Evolutionary conservation across 1,284 basidiomycete species (phyloP), one percentile per base, ranked within the genome.

Genomic region (Sphaerobolus stellatus): DNA sequence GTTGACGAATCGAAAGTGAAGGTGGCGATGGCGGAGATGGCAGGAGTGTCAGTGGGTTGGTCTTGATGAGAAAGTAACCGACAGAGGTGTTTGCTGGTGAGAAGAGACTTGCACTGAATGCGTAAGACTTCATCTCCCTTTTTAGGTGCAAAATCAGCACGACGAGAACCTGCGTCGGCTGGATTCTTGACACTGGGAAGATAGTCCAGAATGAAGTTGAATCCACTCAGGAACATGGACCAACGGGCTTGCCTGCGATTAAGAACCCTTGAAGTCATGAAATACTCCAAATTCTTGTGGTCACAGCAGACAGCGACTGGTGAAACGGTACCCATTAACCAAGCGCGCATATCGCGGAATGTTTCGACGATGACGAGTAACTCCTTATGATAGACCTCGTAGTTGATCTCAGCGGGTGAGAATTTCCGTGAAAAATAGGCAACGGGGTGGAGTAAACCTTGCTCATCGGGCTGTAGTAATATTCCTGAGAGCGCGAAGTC

Each of bases 361-460:
- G n/a, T n/a, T n/a, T n/a, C n/a, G n/a, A n/a, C n/a, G n/a, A 75
- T 69, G 1, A 68, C 66, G 0, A 72, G 56, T 0, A 76, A 50
- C 58, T 77, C 74, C 56, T 76, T 73, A 59, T 76, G 67, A 51
- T 75, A 67, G n/a, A 69, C 66, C 16, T 67, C 62, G 58, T 76
- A 79, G 56, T 78, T 79, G 13, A 66, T 53, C 56, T 79, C 70
- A 0, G 72, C 58, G 0, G 65, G 49, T 1, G 48, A 33, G 22
- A 76, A 58, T 14, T 62, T 67, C 1, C 63, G 58, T 6, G 70
- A 73, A 27, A 66, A 59, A 59, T 71, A 73, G 0, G 63, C 68
- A 2, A 75, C 58, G 6, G 72, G 72, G n/a, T 61, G 62, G 2
- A 64, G n/a, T 3, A n/a, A n/a, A n/a, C n/a, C n/a, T n/a, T n/a